Conservation (phyloP, 2,329 filamentous ascomycete genomes). For the Thielaviopsis ethacetica region DNA sequence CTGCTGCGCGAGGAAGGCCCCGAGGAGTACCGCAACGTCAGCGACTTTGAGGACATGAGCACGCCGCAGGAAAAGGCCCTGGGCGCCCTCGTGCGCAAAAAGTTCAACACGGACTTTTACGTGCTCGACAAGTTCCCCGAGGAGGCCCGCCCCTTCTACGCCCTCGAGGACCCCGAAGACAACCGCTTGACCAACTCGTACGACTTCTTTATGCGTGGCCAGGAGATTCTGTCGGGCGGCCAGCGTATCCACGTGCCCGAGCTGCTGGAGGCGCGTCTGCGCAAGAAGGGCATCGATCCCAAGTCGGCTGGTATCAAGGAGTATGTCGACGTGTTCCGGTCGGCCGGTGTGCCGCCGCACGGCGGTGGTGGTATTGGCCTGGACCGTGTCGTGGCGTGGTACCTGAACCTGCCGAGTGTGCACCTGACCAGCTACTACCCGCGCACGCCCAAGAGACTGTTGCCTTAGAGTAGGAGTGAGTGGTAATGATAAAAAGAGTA, state of each 20-base stretch:
- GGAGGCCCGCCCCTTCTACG: slow-evolving; percentile 78
- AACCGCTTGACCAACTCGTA: slow-evolving; percentile 49
- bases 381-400: slow-evolving; percentile 65
- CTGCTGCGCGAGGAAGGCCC: slow-evolving; percentile 62
- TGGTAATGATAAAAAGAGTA: too few relatives aligned
- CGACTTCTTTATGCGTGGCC: slow-evolving; percentile 82
- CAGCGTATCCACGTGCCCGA: slow-evolving; percentile 76
- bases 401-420: slow-evolving; percentile 40
- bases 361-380: slow-evolving; percentile 81
- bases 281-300: slow-evolving; percentile 66
- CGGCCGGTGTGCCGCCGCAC: slow-evolving; percentile 76
- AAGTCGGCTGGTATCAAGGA: slow-evolving; percentile 62
- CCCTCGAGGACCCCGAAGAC: slow-evolving; percentile 58
- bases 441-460: slow-evolving; percentile 41
- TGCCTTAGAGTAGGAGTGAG: slow-evolving; percentile 23
- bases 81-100: slow-evolving; percentile 68
- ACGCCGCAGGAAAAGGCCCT: slow-evolving; percentile 81
- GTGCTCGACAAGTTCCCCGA: slow-evolving; percentile 93
- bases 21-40: slow-evolving; percentile 47
- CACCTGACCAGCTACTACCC: slow-evolving; percentile 43
- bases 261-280: slow-evolving; percentile 63
- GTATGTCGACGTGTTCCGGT: slow-evolving; percentile 67
- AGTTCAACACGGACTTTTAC: slow-evolving; percentile 93
- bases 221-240: slow-evolving; percentile 83
- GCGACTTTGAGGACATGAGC: slow-evolving; percentile 62